Percentiles rank a stretch among this genome's conserved stretches.
phyloP scores from a whole-genome alignment of 352 stramenopile genomes.

The Globisporangium mamillatum region DNA sequence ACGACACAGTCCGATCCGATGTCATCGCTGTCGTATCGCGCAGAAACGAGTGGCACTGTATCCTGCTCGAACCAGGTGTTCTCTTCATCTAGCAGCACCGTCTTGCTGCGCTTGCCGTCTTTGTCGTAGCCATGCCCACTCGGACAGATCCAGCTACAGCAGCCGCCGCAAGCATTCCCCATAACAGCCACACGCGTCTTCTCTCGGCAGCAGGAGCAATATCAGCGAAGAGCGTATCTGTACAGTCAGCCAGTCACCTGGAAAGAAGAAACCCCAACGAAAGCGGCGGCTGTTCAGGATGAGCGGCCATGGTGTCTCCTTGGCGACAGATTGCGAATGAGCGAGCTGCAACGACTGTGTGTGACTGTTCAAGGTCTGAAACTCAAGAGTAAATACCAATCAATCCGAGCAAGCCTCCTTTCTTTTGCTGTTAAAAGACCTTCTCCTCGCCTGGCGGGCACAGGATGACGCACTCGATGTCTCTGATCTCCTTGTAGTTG shows the following conservation, averaged over 20 bases:
- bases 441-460: constrained; percentile 67
- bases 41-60: constrained; percentile 54
- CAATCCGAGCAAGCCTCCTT: background rate
- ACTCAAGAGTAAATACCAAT: background rate
- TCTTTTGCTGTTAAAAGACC: constrained; percentile 23
- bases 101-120: constrained; percentile 14
- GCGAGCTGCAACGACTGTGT: constrained; percentile 1
- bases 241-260: background rate
- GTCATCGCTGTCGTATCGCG: constrained; percentile 34
- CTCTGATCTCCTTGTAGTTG: constrained; percentile 76
- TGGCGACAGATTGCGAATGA: constrained; percentile 2
- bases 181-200: constrained; percentile 4
- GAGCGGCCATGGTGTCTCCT: constrained; percentile 2
- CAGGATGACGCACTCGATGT: constrained; percentile 70
- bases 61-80: constrained; percentile 64
- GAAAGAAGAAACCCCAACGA: background rate
- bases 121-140: constrained; percentile 5
- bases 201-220: background rate
- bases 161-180: constrained; percentile 19
- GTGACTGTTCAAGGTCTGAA: constrained; percentile 13
- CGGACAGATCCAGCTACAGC: constrained; percentile 21
- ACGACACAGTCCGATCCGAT: constrained; percentile 32
- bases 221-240: constrained; percentile 1
- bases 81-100: constrained; percentile 19
- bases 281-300: constrained; percentile 9